Evolutionary conservation across 176 grass and related monocot species (phyloP).

Genomic region (Avena eriantha): DNA sequence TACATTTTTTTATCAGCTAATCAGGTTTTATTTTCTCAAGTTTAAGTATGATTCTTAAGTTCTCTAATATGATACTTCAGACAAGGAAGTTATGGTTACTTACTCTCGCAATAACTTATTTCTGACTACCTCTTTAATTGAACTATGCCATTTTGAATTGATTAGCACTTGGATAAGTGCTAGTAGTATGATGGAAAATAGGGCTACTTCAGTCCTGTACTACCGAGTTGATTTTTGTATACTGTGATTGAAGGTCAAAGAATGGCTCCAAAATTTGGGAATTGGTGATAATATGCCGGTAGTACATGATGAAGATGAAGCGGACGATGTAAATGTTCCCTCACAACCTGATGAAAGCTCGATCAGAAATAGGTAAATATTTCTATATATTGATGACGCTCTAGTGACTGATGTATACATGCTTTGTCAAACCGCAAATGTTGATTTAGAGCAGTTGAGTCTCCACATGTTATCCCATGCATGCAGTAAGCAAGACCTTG

Average conservation of each 20-base stretch:
- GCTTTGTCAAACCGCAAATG: conserved; percentile 41
- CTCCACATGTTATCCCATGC: conserved; percentile 63
- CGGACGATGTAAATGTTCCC: conserved; percentile 81
- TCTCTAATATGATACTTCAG: conserved; percentile 9
- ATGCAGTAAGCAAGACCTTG: conserved; percentile 66
- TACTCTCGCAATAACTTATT: neutral
- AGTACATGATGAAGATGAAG: conserved; percentile 95
- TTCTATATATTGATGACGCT: neutral
- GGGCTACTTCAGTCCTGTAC: neutral
- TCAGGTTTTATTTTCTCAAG: conserved; percentile 1
- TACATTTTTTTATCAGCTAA: conserved; percentile 2
- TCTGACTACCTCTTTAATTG: conserved; percentile 1
- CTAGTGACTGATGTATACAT: conserved; percentile 33
- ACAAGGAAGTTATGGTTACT: neutral
- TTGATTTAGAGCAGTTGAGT: conserved; percentile 61
- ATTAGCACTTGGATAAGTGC: conserved; percentile 18
- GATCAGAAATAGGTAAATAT: conserved; percentile 80
- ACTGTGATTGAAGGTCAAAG: conserved; percentile 81
- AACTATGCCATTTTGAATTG: conserved; percentile 9
- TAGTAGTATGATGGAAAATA: conserved; percentile 15
- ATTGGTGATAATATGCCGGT: conserved; percentile 85
- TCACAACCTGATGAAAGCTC: conserved; percentile 73
- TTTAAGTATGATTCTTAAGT: neutral
- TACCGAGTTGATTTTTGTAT: conserved; percentile 31
- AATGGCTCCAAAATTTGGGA: conserved; percentile 98